Evolutionary conservation across 75 land plant species (phyloP), one percentile per base, ranked within the genome.

Genomic region (Cupressus sempervirens): DNA sequence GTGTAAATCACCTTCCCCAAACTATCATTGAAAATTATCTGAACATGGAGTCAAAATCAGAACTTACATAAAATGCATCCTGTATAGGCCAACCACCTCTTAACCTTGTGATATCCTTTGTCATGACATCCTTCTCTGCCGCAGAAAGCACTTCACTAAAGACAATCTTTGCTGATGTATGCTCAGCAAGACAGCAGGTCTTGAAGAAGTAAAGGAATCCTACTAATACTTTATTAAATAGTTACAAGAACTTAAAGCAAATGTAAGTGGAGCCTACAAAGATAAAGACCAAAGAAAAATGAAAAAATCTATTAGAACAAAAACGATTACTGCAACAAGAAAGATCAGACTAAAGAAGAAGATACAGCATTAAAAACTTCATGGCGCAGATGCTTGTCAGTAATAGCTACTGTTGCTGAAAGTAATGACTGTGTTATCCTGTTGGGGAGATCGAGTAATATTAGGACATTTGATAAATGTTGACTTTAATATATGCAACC

Each of bases 51-150:
- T 79, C 14, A n/a, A 3, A 20, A n/a, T 43, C 46, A 8, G 45
- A 48, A 86, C 93, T 89, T 79, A 98, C 99, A 90, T 88, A 76
- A 80, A 95, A 96, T 36, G 97, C 95, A 87, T 98, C 98, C 85
- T 95, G 96, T 81, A 96, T 85, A 82, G 98, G 93, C 99, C 99
- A 98, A 46, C 93, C 93, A 85, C 98, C 99, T 89, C 94, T 93
- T 70, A 95, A 82, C 83, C 94, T 93, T 15, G 95, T 88, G 83
- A 94, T 88, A 85, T 98, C 98, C 76, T 93, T 95, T 80, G 89
- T 93, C 34, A 87, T 84, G 18, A 92, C 89, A 92, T 96, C 99
- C 84, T 89, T 93, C 62, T 88, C 97, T 13, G 98, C 95, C 84
- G 92, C 87, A 87, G 91, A 89, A 75, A 98, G 85, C 68, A 94